These are phyloP conservation scores for Talaromyces sp. DNA, from an alignment of 2,329 filamentous ascomycete species.

Conservation along the genomic window DNA sequence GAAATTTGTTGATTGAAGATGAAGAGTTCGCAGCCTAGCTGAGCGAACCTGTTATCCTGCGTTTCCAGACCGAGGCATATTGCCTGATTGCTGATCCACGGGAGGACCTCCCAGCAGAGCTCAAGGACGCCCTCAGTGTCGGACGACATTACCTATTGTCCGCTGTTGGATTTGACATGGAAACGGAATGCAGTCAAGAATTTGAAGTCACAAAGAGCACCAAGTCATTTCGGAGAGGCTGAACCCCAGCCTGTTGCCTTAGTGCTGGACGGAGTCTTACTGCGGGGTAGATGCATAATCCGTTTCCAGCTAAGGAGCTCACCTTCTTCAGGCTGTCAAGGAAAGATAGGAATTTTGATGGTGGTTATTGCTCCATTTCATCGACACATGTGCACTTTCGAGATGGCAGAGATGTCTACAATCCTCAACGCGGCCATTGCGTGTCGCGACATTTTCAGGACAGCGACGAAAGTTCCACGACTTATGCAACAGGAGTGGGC, in stretches of 20 bases:
- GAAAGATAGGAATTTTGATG: neutral
- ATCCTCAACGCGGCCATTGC: neutral
- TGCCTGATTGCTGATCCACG: constrained; percentile 1
- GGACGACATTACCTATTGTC: neutral
- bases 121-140: neutral
- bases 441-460: neutral
- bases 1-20: neutral
- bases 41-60: neutral
- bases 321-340: neutral
- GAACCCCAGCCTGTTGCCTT: neutral
- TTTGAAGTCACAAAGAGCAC: neutral
- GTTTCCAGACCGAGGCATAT: neutral
- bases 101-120: neutral
- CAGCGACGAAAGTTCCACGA: neutral
- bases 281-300: neutral
- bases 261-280: too few species aligned
- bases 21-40: neutral
- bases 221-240: too few species aligned
- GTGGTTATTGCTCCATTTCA: neutral
- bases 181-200: too few species aligned
- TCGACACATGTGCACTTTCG: neutral
- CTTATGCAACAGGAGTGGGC: constrained; percentile 7
- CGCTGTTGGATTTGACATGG: neutral
- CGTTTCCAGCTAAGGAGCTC: neutral
- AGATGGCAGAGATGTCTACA: neutral